These are phyloP conservation scores for Arachis stenosperma DNA, from an alignment of 306 rosid genomes.

Conservation along the genomic window DNA sequence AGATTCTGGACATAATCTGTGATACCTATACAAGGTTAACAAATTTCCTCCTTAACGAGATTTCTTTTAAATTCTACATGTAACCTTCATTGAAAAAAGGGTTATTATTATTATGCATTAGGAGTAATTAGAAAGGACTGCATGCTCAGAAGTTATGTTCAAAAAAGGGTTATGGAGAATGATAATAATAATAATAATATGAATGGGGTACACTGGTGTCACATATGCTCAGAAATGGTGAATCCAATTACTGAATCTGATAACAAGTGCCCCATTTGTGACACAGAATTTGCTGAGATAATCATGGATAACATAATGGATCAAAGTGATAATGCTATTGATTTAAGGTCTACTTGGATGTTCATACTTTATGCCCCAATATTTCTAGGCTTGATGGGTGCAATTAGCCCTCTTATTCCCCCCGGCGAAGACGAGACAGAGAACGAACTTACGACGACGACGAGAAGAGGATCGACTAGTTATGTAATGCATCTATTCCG, in stretches of 20 bases:
- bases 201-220: conserved; percentile 50
- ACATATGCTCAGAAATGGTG: conserved; percentile 52
- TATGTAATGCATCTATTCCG: conserved; percentile 42
- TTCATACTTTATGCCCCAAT: conserved; percentile 50
- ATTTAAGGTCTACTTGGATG: conserved; percentile 47
- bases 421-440: not conserved
- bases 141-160: conserved; percentile 7
- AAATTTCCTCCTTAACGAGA: not conserved
- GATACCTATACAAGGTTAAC: conserved; percentile 23
- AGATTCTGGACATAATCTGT: not conserved
- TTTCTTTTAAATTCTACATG: conserved; percentile 13
- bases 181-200: not conserved
- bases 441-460: too few relatives aligned
- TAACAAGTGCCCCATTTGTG: conserved; percentile 52
- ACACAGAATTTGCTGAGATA: conserved; percentile 41
- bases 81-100: conserved; percentile 2
- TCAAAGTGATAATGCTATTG: conserved; percentile 31
- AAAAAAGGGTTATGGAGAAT: conserved; percentile 38
- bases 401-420: conserved; percentile 42
- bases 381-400: conserved; percentile 49
- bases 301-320: conserved; percentile 34
- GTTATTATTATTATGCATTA: conserved; percentile 1
- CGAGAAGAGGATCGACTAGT: conserved; percentile 35
- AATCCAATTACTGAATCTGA: conserved; percentile 39
- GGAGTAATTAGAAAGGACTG: not conserved